A percentile compares a stretch with the other conserved stretches of the same genome.
Conservation (phyloP, 768 basidiomycete species). For the Russula foetens region DNA sequence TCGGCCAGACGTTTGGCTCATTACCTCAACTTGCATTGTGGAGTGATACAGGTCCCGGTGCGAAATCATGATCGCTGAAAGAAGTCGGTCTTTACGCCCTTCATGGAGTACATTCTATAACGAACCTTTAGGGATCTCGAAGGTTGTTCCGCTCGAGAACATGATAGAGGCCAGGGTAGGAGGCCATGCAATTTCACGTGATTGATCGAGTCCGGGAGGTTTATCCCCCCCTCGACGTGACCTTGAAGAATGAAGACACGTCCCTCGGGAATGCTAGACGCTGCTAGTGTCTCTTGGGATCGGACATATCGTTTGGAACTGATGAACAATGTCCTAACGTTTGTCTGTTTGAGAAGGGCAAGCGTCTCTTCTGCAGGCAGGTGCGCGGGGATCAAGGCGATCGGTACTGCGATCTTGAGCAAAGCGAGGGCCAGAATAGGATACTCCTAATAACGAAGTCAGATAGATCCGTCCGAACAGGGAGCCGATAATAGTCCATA, state of each 20-base stretch:
- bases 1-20: slow-evolving; percentile 25
- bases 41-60: slow-evolving; percentile 50
- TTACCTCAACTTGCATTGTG: slow-evolving; percentile 25
- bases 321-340: slow-evolving; percentile 47
- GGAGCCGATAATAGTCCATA: slow-evolving; percentile 27
- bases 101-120: neutral
- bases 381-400: slow-evolving; percentile 45
- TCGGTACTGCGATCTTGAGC: slow-evolving; percentile 41
- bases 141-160: slow-evolving; percentile 74
- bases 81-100: neutral
- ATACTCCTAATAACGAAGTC: slow-evolving; percentile 38
- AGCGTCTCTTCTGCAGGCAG: slow-evolving; percentile 51
- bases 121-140: slow-evolving; percentile 52
- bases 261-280: slow-evolving; percentile 30
- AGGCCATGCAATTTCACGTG: slow-evolving; percentile 27
- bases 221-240: slow-evolving; percentile 31
- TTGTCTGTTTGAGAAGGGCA: slow-evolving; percentile 41
- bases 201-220: slow-evolving; percentile 38
- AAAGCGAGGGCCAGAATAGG: slow-evolving; percentile 41
- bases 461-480: neutral
- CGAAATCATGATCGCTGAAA: slow-evolving; percentile 59
- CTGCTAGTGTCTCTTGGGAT: slow-evolving; percentile 32
- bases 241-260: slow-evolving; percentile 45
- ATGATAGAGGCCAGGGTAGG: slow-evolving; percentile 54
- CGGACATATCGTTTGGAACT: slow-evolving; percentile 35